These are phyloP conservation scores for Arthrinium puccinioides DNA, from an alignment of 2,329 filamentous ascomycete genomes.

Conservation along the genomic window DNA sequence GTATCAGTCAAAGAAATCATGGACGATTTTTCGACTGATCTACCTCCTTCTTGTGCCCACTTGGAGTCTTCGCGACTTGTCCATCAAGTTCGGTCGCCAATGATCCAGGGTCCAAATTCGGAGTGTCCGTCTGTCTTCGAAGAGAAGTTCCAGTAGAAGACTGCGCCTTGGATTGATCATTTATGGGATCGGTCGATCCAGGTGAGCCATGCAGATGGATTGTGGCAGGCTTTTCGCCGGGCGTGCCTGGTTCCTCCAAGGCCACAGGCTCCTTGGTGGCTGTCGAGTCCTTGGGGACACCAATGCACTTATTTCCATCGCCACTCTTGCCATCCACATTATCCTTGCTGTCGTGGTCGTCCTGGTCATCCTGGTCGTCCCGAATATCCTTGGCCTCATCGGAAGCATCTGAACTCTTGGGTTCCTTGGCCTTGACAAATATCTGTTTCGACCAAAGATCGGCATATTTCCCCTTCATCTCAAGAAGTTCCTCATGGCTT, in stretches of 20 bases:
- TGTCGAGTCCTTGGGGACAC: no score
- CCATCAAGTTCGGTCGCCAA: constrained; percentile 17
- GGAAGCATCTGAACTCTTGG: constrained; percentile 17
- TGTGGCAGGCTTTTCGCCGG: no score
- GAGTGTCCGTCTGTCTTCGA: constrained; percentile 4
- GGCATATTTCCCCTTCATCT: constrained; percentile 52
- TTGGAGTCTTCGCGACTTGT: constrained; percentile 22
- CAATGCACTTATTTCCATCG: no score
- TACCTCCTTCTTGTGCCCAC: constrained; percentile 43
- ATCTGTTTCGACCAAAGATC: constrained; percentile 60
- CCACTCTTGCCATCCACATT: no score
- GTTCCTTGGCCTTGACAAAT: constrained; percentile 42
- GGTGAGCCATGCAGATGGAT: no score
- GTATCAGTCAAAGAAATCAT: constrained; percentile 35
- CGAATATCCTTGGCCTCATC: constrained; percentile 9
- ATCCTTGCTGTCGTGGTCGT: no score
- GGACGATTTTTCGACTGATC: constrained; percentile 30
- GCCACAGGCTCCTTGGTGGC: no score
- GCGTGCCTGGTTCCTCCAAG: no score
- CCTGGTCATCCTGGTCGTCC: no score
- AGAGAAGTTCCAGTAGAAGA: no score
- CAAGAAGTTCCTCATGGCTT: constrained; percentile 50
- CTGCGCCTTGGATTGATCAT: no score
- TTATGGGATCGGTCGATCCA: no score
- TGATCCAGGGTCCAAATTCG: constrained; percentile 9